Evolutionary conservation across 768 basidiomycete genomes (phyloP), one percentile per base, ranked within the genome.

Genomic region (Solioccasus polychromus): DNA sequence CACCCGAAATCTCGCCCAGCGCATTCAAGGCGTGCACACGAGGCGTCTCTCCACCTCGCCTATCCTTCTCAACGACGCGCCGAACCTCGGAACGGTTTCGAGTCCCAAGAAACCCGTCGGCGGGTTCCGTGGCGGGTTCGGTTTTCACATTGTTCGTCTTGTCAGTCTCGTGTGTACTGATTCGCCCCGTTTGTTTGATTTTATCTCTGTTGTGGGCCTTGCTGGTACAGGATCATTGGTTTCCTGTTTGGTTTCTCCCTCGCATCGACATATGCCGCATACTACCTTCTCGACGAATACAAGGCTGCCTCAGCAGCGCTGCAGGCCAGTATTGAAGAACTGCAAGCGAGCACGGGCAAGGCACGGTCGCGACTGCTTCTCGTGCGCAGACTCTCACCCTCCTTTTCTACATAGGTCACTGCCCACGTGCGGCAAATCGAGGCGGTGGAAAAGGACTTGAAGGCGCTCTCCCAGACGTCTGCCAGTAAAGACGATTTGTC

Each of bases 161-260:
- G 8, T 42, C 40, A 37, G 35, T 51, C 39, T 24, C 3, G 29
- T 29, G 24, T 29, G 25, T 44, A 22, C 42, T 52, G 7, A 54
- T 20, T 1, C 34, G 5, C 6, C 26, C 26, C 26, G 14, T 32
- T 32, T 15, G 31, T 28, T 12, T 28, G 28, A 28, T 12, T 7
- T 32, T 5, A 15, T 32, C 31, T 8, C 14, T 32, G 6, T 15
- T 32, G 5, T 15, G 31, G 30, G 30, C 11, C n/a, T n/a, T n/a
- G n/a, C n/a, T 25, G 32, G 7, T 32, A 15, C 54, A 92, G 89
- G 39, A 80, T 92, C 44, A 76, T 92, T 32, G 90, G 90, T 0
- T 92, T 92, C 62, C 64, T 96, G 28, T 81, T 93, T 54, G 93
- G 92, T 2, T 94, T 95, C 71, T 92, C 92, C 5, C 67, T 93